These are phyloP conservation scores for Fusarium brevicatenulatum DNA, from an alignment of 2,329 filamentous ascomycete genomes.

Conservation along the genomic window DNA sequence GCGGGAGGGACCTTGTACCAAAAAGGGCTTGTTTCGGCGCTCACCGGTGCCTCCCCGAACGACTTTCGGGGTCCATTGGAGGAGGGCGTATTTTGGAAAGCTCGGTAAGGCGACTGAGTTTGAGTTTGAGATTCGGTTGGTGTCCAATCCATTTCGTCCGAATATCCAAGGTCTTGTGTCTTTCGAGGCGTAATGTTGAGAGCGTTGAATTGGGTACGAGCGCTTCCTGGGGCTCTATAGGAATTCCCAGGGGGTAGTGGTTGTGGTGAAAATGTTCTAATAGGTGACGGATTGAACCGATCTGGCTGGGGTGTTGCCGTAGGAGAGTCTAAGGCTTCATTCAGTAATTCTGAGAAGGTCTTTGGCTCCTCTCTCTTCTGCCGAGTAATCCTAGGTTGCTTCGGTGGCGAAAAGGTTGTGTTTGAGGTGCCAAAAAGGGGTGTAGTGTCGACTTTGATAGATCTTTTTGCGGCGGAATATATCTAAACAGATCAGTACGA, in stretches of 20 bases:
- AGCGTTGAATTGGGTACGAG: conserved; percentile 21
- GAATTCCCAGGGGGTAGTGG: conserved; percentile 33
- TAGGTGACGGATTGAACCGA: conserved; percentile 21
- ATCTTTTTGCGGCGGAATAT: conserved; percentile 55
- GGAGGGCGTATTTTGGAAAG: conserved; percentile 60
- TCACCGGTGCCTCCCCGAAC: conserved; percentile 59
- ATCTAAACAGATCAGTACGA: conserved; percentile 52
- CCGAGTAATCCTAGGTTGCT: conserved; percentile 32
- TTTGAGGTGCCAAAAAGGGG: conserved; percentile 58
- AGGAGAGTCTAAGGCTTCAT: conserved; percentile 47
- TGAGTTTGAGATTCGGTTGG: conserved; percentile 63
- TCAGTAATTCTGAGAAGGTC: conserved; percentile 56
- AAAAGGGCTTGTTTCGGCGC: conserved; percentile 65
- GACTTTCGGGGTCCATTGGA: conserved; percentile 53
- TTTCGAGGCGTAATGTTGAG: conserved; percentile 31
- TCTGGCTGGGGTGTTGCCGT: conserved; percentile 20
- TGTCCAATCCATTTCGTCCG: conserved; percentile 79
- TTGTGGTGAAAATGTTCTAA: conserved; percentile 26
- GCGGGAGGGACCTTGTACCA: conserved; percentile 77
- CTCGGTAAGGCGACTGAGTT: conserved; percentile 55
- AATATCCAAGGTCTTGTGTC: conserved; percentile 49
- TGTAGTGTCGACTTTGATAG: conserved; percentile 66
- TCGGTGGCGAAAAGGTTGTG: conserved; percentile 40
- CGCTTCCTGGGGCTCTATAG: conserved; percentile 4
- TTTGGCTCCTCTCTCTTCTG: conserved; percentile 49